Conservation (phyloP, 352 stramenopile genomes). For the Phytopythium boreale region DNA sequence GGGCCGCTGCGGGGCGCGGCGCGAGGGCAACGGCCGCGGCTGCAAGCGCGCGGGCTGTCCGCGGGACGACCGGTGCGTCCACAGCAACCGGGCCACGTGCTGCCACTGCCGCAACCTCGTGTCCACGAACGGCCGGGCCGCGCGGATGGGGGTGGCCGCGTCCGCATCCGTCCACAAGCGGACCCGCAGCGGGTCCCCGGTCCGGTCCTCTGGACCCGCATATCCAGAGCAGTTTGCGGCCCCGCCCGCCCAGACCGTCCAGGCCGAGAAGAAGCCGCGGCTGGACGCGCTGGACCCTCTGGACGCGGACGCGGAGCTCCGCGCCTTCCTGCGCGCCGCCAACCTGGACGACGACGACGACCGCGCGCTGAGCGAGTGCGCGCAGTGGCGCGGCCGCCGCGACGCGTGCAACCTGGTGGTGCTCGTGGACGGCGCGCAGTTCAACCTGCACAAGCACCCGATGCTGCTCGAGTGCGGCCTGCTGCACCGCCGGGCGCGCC, state of each 20-base stretch:
- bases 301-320: slow-evolving; percentile 20
- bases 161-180: slow-evolving; percentile 7
- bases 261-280: slow-evolving; percentile 10
- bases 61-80: slow-evolving; percentile 58
- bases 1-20: slow-evolving; percentile 52
- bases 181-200: slow-evolving; percentile 1
- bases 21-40: slow-evolving; percentile 58
- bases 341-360: slow-evolving; percentile 26
- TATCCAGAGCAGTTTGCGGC: neutral
- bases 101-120: slow-evolving; percentile 81
- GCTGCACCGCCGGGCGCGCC: slow-evolving; percentile 37
- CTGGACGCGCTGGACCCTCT: slow-evolving; percentile 4
- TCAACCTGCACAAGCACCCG: slow-evolving; percentile 72
- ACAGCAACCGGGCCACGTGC: slow-evolving; percentile 72
- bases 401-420: slow-evolving; percentile 60
- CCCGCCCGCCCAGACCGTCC: neutral
- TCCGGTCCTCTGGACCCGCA: neutral
- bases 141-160: slow-evolving; percentile 21
- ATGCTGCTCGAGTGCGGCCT: slow-evolving; percentile 52
- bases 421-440: slow-evolving; percentile 52
- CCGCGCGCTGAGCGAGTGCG: slow-evolving; percentile 53
- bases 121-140: slow-evolving; percentile 40
- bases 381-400: slow-evolving; percentile 37
- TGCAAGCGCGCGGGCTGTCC: slow-evolving; percentile 63
- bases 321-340: slow-evolving; percentile 26